Conservation (phyloP, 23 red algal species). For the Chondrus crispus region DNA sequence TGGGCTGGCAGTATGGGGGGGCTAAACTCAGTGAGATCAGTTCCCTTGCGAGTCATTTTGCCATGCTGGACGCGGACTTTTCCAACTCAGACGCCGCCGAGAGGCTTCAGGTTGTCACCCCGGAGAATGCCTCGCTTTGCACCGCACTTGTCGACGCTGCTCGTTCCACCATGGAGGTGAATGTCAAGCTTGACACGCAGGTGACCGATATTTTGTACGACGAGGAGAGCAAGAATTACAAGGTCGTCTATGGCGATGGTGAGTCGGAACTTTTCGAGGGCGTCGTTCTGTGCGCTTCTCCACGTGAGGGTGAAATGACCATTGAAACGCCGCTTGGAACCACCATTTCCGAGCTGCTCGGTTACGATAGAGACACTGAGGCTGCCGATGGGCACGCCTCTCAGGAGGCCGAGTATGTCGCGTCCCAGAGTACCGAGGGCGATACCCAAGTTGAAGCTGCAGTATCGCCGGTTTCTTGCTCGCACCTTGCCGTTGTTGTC, state of each 20-base stretch:
- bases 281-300: conserved; percentile 36
- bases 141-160: conserved; percentile 9
- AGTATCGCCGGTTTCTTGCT: conserved; percentile 4
- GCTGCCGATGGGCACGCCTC: not conserved
- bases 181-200: not conserved
- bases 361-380: conserved; percentile 13
- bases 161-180: conserved; percentile 9
- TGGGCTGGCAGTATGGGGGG: not conserved
- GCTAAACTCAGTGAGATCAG: not conserved
- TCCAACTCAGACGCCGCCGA: conserved; percentile 35
- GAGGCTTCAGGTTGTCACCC: not conserved
- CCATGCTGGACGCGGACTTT: conserved; percentile 25
- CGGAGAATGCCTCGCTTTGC: conserved; percentile 19
- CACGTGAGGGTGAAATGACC: conserved; percentile 22
- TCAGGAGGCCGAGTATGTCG: not conserved
- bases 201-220: conserved; percentile 15
- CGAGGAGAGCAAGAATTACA: not conserved
- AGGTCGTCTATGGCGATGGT: not conserved
- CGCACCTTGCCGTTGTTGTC: conserved; percentile 40
- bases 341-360: conserved; percentile 8
- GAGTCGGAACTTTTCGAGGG: conserved; percentile 32
- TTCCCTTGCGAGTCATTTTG: conserved; percentile 27
- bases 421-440: not conserved
- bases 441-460: not conserved
- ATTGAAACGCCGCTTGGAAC: conserved; percentile 26